Evolutionary conservation across 208 protist species (phyloP), one percentile per base, ranked within the genome.

Genomic region (Entamoeba moshkovskii): DNA sequence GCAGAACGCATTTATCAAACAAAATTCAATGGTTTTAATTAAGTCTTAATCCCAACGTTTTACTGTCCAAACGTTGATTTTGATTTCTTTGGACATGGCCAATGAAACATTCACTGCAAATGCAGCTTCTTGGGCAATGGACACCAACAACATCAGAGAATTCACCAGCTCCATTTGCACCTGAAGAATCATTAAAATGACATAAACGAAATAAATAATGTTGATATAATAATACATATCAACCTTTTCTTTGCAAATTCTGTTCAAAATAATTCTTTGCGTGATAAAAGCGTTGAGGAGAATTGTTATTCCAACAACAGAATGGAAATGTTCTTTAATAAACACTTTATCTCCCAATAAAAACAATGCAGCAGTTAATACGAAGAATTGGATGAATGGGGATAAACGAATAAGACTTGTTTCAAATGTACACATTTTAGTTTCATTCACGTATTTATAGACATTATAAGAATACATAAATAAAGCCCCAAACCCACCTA

Each of bases 201-300:
- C 59, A 85, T 42, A 85, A 29, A 85, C 2, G 3, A 8, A 15
- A 38, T 42, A 85, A 85, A 85, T 85, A 38, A 85, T 85, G 25
- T 85, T 85, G 22, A 85, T 85, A 38, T 85, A 85, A 85, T 85
- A 85, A 85, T 42, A 85, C 25, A 38, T 33, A 38, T 85, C 11
- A 38, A 85, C 59, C n/a, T 85, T 22, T 85, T 85, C 59, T 85
- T 85, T 85, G n/a, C 59, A 85, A 85, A 85, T 85, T 85, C 59
- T 85, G n/a, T 85, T 85, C n/a, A 85, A 85, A 85, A 85, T 85
- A 85, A 85, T 85, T 85, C 59, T 85, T 85, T 85, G 59, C 11
- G 59, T 85, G 13, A 85, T 85, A 85, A 42, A 85, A 33, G 59
- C 59, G n/a, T 85, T 85, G 13, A 85, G 29, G 13, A 85, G 33